phyloP scores from a whole-genome alignment of 208 protist species.

The Acanthamoeba comandoni region DNA sequence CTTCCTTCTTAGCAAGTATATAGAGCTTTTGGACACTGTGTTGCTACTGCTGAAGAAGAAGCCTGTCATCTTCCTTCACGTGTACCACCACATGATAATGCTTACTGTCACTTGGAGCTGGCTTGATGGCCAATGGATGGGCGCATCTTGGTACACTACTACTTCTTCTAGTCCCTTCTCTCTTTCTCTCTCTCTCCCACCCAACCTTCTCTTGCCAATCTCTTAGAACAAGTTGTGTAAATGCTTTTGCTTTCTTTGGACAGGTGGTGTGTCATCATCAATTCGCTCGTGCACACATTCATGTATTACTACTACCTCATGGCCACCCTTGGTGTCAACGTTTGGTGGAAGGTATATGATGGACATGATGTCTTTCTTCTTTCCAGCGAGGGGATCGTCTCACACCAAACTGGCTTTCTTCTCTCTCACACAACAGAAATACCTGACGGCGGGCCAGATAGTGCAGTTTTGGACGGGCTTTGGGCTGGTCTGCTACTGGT shows the following conservation, averaged over 20 bases:
- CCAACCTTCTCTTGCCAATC: constrained; percentile 15
- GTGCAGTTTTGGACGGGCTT: too few species aligned
- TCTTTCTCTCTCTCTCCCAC: not conserved
- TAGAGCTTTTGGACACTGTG: constrained; percentile 73
- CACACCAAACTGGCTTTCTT: too few species aligned
- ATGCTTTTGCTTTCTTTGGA: constrained; percentile 37
- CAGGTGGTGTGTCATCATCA: constrained; percentile 61
- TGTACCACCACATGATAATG: constrained; percentile 73
- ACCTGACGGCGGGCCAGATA: too few species aligned
- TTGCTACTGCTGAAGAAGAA: not conserved
- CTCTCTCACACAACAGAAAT: too few species aligned
- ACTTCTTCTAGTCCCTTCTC: constrained; percentile 9
- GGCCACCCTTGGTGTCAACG: constrained; percentile 59
- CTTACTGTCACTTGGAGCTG: not conserved
- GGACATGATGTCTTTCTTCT: too few species aligned
- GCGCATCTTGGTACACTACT: constrained; percentile 10
- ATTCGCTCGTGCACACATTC: constrained; percentile 79
- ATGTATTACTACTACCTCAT: constrained; percentile 84
- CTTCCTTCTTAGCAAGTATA: constrained; percentile 75
- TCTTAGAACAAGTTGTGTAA: not conserved
- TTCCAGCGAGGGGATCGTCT: too few species aligned
- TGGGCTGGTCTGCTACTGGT: too few species aligned
- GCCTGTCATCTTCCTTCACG: constrained; percentile 48
- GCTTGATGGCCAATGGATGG: too few species aligned
- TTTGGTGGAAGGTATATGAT: constrained; percentile 86